Evolutionary conservation across 176 grass and related monocot species (phyloP).

Genomic region (Cenchrus fungigraminus): DNA sequence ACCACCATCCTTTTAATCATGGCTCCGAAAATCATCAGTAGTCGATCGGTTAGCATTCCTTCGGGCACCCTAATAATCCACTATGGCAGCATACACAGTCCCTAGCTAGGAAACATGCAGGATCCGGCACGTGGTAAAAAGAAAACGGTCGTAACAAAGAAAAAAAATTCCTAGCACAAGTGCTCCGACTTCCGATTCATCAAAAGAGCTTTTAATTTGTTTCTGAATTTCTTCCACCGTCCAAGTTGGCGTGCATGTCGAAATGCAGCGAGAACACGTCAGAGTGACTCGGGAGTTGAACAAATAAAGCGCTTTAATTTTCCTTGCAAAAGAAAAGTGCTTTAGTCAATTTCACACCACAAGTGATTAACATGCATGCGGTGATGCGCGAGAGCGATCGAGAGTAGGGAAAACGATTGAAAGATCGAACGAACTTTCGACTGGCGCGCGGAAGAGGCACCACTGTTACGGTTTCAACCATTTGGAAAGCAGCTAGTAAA

Average conservation of each 20-base stretch:
- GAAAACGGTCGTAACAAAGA: background rate
- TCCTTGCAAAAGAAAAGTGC: background rate
- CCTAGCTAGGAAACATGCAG: too few relatives aligned
- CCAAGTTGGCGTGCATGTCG: constrained; percentile 25
- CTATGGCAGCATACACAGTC: too few relatives aligned
- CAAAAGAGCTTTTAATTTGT: constrained; percentile 11
- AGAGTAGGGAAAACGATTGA: constrained; percentile 33
- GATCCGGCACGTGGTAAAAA: too few relatives aligned
- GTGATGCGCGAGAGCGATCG: background rate
- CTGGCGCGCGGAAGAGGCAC: constrained; percentile 8
- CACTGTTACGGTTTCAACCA: constrained; percentile 42
- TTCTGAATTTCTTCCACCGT: constrained; percentile 5
- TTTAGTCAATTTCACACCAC: background rate
- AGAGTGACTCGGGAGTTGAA: constrained; percentile 35
- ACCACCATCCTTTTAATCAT: too few relatives aligned
- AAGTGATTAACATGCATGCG: constrained; percentile 14
- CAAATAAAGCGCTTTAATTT: constrained; percentile 37
- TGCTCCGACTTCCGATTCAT: background rate
- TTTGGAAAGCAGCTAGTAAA: constrained; percentile 23
- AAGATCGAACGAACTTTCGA: constrained; percentile 26
- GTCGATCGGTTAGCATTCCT: too few relatives aligned
- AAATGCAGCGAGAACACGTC: constrained; percentile 49
- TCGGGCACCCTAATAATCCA: too few relatives aligned
- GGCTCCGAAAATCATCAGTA: too few relatives aligned
- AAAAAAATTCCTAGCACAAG: background rate